Evolutionary conservation across 202 grass and related monocot species (phyloP).

Genomic region (Brachypodium distachyon): DNA sequence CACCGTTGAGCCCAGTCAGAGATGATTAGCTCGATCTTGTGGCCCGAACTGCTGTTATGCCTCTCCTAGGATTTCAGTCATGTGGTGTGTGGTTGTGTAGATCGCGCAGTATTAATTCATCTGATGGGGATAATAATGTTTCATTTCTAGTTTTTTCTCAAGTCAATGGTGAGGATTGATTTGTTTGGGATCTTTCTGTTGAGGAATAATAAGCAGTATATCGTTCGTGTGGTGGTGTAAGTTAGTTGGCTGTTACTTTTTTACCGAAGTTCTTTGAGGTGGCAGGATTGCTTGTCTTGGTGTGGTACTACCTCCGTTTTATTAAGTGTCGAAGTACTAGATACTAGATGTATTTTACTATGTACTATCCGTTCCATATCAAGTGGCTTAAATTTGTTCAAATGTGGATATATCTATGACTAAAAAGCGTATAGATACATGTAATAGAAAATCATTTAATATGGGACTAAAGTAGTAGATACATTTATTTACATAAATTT

Average conservation of each 20-base stretch:
- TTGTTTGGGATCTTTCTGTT: slow-evolving; percentile 38
- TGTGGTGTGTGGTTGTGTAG: slow-evolving; percentile 39
- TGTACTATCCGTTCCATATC: too few relatives aligned
- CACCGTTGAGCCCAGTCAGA: slow-evolving; percentile 57
- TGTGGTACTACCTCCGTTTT: too few relatives aligned
- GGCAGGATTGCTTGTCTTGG: not conserved
- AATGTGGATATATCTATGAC: too few relatives aligned
- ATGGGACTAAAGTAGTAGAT: too few relatives aligned
- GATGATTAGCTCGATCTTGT: slow-evolving; percentile 49
- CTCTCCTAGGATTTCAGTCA: slow-evolving; percentile 37
- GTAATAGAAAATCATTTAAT: too few relatives aligned
- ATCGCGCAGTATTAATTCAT: slow-evolving; percentile 50
- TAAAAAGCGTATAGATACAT: too few relatives aligned
- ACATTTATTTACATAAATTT: too few relatives aligned
- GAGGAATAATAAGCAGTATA: slow-evolving; percentile 61
- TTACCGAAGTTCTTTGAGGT: not conserved
- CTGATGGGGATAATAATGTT: slow-evolving; percentile 57
- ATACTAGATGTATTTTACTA: too few relatives aligned
- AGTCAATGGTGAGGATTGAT: slow-evolving; percentile 44
- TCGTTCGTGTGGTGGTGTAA: slow-evolving; percentile 53
- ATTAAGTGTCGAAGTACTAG: too few relatives aligned
- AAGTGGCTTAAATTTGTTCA: too few relatives aligned
- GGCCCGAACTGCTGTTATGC: slow-evolving; percentile 33
- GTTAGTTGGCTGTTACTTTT: not conserved
- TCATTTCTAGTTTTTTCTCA: not conserved